These are phyloP conservation scores for Ploettnerulaceae sp. DNA, from an alignment of 2,329 filamentous ascomycete genomes.

Conservation along the genomic window DNA sequence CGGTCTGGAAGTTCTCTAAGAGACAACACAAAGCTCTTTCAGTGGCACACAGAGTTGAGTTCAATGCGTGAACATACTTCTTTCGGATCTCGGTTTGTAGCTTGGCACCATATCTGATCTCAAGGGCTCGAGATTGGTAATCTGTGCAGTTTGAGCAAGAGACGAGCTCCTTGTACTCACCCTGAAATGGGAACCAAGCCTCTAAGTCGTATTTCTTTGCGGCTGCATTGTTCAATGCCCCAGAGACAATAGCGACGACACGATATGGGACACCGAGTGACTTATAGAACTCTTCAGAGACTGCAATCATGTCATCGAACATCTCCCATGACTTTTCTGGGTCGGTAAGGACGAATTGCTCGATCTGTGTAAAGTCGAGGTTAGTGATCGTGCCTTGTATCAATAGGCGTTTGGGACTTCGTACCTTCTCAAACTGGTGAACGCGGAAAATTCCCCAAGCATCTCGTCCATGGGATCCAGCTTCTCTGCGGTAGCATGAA, in stretches of 20 bases:
- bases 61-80: slow-evolving; percentile 90
- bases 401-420: not conserved
- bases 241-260: slow-evolving; percentile 91
- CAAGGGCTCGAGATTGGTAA: slow-evolving; percentile 90
- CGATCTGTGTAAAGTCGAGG: slow-evolving; percentile 46
- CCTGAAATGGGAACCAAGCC: slow-evolving; percentile 93
- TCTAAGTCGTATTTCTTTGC: slow-evolving; percentile 95
- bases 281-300: slow-evolving; percentile 93
- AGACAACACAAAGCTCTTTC: slow-evolving; percentile 91
- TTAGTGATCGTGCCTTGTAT: not conserved
- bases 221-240: slow-evolving; percentile 83
- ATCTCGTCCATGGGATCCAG: slow-evolving; percentile 84
- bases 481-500: slow-evolving; percentile 94
- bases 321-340: slow-evolving; percentile 89
- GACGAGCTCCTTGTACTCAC: slow-evolving; percentile 97
- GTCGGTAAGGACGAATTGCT: slow-evolving; percentile 76
- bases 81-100: slow-evolving; percentile 80
- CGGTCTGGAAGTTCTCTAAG: slow-evolving; percentile 93
- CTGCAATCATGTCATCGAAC: slow-evolving; percentile 88
- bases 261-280: slow-evolving; percentile 85
- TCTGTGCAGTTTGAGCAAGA: slow-evolving; percentile 98
- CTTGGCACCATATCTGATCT: slow-evolving; percentile 88
- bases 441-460: slow-evolving; percentile 98
- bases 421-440: slow-evolving; percentile 91
- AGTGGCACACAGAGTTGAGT: slow-evolving; percentile 85